Evolutionary conservation across 139 green algal genomes (phyloP).

Genomic region (Chlorella ohadii): DNA sequence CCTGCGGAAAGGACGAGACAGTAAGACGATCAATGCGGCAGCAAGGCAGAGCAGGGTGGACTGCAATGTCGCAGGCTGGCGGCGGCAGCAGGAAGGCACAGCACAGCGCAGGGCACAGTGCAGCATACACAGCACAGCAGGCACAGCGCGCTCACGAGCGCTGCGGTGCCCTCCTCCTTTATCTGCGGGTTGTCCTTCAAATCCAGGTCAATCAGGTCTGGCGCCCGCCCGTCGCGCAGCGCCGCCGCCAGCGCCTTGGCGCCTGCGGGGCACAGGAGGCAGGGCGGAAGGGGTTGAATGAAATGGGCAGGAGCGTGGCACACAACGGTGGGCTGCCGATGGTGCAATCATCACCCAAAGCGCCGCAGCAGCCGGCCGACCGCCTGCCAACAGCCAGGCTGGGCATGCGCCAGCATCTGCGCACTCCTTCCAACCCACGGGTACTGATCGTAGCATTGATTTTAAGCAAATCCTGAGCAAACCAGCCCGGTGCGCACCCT

Average conservation of each 20-base stretch:
- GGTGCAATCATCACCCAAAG: too few species aligned
- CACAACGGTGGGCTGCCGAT: too few species aligned
- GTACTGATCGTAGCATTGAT: too few species aligned
- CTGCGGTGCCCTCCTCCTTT: constrained; percentile 16
- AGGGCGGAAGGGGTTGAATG: too few species aligned
- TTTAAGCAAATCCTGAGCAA: too few species aligned
- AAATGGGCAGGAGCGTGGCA: too few species aligned
- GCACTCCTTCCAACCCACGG: too few species aligned
- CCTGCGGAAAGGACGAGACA: constrained; percentile 29
- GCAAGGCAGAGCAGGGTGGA: too few species aligned
- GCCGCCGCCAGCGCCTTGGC: constrained; percentile 49
- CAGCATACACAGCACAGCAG: not conserved
- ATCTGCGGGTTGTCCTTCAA: constrained; percentile 55
- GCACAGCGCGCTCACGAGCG: constrained; percentile 37
- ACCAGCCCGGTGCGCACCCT: constrained; percentile 46
- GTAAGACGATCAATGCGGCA: not conserved
- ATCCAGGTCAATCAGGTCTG: constrained; percentile 70
- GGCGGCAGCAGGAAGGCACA: not conserved
- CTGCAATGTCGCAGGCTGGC: too few species aligned
- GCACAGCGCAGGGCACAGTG: not conserved
- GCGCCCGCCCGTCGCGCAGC: constrained; percentile 42
- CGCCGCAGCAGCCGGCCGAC: too few species aligned
- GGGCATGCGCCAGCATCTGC: too few species aligned
- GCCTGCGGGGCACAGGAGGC: not conserved
- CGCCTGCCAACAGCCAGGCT: too few species aligned